Conservation (phyloP, 225 moss, liverwort and hornwort species). For the Asterella californica region DNA sequence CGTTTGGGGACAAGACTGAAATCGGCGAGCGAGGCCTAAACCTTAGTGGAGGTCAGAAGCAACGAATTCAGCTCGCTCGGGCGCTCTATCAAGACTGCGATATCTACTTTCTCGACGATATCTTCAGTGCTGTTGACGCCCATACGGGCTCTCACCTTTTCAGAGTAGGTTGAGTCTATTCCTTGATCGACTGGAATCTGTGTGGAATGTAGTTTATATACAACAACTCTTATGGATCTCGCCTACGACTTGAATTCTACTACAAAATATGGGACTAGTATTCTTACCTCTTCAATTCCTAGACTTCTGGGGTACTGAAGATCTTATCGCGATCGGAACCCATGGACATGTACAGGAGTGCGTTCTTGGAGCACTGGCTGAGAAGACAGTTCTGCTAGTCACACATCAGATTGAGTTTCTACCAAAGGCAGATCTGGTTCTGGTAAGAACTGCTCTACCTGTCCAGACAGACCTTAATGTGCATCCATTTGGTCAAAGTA, state of each 20-base stretch:
- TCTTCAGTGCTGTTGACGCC: constrained; percentile 22
- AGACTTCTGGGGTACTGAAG: neutral
- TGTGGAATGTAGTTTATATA: no score
- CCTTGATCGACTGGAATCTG: no score
- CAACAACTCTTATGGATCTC: neutral
- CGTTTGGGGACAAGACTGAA: constrained; percentile 22
- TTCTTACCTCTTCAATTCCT: no score
- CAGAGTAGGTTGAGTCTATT: neutral
- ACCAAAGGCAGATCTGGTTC: constrained; percentile 47
- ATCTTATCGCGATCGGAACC: neutral
- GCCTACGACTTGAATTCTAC: no score
- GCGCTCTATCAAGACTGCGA: constrained; percentile 28
- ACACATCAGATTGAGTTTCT: constrained; percentile 66
- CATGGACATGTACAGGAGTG: constrained; percentile 36
- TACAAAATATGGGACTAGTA: no score
- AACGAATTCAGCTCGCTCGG: constrained; percentile 25
- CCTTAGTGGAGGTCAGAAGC: constrained; percentile 26
- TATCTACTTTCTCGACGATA: constrained; percentile 17
- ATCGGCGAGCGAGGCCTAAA: constrained; percentile 29
- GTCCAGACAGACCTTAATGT: neutral
- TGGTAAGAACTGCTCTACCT: constrained; percentile 25
- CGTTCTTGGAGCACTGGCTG: constrained; percentile 43
- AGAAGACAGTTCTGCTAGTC: constrained; percentile 60
- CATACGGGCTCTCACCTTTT: constrained; percentile 12
- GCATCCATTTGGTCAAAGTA: neutral